Conservation (phyloP, 2,329 filamentous ascomycete genomes). For the Cladosporium colombiae region DNA sequence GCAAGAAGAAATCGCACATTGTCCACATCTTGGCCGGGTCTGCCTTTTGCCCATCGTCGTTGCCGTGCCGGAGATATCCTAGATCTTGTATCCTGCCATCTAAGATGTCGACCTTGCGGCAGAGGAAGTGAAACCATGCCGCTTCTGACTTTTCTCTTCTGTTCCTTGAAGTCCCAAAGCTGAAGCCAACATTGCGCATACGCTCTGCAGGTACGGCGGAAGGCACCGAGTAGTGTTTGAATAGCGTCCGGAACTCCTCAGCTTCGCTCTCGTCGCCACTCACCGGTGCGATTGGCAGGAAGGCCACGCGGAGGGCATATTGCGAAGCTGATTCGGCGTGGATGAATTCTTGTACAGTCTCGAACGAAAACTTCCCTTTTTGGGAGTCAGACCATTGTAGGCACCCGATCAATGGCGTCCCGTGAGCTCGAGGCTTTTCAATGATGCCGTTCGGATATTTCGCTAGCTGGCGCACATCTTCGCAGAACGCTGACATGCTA, state of each 20-base stretch:
- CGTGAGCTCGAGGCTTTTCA: not conserved
- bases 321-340: not conserved
- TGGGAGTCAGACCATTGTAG: not conserved
- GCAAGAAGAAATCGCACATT: constrained; percentile 17
- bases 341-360: constrained; percentile 2
- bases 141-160: not conserved
- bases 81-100: not conserved
- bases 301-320: constrained; percentile 5
- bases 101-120: constrained; percentile 5
- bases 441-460: constrained; percentile 10
- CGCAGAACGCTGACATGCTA: constrained; percentile 16
- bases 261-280: not conserved
- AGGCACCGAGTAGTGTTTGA: constrained; percentile 13
- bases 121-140: constrained; percentile 16
- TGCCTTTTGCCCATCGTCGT: not conserved
- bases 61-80: constrained; percentile 2
- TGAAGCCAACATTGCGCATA: constrained; percentile 6
- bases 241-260: not conserved
- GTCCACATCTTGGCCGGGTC: constrained; percentile 10
- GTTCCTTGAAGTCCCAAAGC: not conserved
- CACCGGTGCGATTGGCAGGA: not conserved
- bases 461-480: not conserved
- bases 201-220: constrained; percentile 8
- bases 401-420: not conserved
- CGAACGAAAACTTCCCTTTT: not conserved